These are phyloP conservation scores for Hyaloperonospora arabidopsidis DNA, from an alignment of 352 stramenopile species.

Conservation along the genomic window DNA sequence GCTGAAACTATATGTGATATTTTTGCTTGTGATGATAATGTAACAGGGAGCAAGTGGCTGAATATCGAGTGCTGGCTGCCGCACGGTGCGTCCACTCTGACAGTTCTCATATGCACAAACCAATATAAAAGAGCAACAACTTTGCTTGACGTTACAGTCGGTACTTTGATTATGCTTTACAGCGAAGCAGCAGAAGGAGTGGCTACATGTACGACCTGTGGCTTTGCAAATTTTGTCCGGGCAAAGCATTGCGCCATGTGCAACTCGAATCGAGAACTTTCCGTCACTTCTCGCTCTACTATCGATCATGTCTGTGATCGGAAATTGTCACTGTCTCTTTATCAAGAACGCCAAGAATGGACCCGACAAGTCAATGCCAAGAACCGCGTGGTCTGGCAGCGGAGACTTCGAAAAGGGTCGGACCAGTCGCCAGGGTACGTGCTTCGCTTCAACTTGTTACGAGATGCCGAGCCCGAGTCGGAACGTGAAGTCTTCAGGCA, in stretches of 20 bases:
- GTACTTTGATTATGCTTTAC: not conserved
- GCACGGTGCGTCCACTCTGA: conserved; percentile 16
- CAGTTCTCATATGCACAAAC: no score
- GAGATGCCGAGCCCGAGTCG: conserved; percentile 26
- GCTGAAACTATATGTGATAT: no score
- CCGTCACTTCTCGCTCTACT: conserved; percentile 2
- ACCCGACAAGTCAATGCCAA: conserved; percentile 30
- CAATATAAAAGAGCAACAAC: no score
- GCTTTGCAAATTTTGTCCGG: conserved; percentile 46
- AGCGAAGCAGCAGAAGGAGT: conserved; percentile 37
- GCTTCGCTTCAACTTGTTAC: conserved; percentile 24
- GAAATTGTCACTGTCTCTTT: conserved; percentile 7
- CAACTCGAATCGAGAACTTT: conserved; percentile 2
- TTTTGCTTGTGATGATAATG: conserved; percentile 8
- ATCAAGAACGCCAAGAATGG: conserved; percentile 39
- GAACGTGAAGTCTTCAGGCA: conserved; percentile 10
- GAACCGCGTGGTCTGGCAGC: conserved; percentile 35
- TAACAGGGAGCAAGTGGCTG: conserved; percentile 25
- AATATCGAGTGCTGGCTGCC: conserved; percentile 12
- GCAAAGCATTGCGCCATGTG: conserved; percentile 36
- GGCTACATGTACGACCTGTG: conserved; percentile 31
- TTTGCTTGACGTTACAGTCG: no score
- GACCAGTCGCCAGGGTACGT: conserved; percentile 30
- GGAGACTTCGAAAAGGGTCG: conserved; percentile 16
- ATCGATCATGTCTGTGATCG: not conserved